A percentile compares a stretch with the other conserved stretches of the same genome.
phyloP scores from a whole-genome alignment of 208 protist species.

The Porcisia hertigi region DNA sequence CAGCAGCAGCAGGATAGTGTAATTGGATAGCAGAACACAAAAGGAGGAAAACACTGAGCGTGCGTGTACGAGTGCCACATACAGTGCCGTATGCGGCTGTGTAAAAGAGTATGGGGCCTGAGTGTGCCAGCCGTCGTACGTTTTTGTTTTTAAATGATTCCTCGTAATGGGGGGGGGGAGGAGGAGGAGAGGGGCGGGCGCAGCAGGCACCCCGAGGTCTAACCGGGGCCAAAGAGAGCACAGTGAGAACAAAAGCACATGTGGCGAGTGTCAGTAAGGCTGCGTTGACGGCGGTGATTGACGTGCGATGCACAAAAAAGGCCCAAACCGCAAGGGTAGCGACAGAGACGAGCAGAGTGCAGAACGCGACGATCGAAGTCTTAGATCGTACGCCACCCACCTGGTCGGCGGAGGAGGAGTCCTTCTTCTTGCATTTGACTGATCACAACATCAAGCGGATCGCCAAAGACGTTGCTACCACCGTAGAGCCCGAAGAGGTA shows the following conservation, averaged over 20 bases:
- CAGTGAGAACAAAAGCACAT: neutral
- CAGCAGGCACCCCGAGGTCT: slow-evolving; percentile 10
- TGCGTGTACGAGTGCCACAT: neutral
- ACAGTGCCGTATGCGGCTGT: neutral
- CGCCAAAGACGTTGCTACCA: slow-evolving; percentile 42
- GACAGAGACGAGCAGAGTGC: neutral
- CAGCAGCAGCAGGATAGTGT: neutral
- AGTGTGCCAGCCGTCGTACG: too few relatives aligned
- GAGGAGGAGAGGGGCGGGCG: neutral
- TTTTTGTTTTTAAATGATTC: too few relatives aligned
- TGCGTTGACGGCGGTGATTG: neutral
- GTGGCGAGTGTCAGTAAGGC: neutral
- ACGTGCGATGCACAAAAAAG: neutral
- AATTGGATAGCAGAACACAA: neutral
- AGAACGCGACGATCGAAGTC: neutral
- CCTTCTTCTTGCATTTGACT: slow-evolving; percentile 60
- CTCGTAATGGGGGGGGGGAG: neutral
- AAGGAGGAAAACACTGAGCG: neutral
- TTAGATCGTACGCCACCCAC: slow-evolving; percentile 36
- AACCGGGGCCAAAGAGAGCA: neutral
- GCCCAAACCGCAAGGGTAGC: neutral
- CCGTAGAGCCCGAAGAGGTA: slow-evolving; percentile 45
- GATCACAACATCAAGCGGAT: slow-evolving; percentile 51
- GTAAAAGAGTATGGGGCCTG: neutral
- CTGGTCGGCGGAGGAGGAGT: slow-evolving; percentile 53